phyloP scores from a whole-genome alignment of 2,329 filamentous ascomycete genomes.

The Ascochyta clinopodiicola region DNA sequence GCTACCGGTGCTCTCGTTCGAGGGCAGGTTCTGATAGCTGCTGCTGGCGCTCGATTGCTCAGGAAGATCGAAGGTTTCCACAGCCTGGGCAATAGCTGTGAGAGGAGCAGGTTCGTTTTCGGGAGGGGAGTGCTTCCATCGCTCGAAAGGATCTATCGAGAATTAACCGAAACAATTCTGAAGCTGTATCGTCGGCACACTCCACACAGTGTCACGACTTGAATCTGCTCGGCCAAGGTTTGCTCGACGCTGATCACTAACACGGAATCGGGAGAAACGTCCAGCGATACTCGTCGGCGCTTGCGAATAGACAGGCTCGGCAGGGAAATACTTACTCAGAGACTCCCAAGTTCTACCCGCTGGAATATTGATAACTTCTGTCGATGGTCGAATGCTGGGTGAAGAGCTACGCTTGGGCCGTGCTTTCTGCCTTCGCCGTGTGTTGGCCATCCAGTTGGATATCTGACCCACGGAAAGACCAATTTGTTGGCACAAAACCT shows the following conservation, averaged over 20 bases:
- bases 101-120: conserved; percentile 72
- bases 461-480: conserved; percentile 85
- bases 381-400: conserved; percentile 68
- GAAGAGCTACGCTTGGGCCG: conserved; percentile 72
- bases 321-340: conserved; percentile 40
- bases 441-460: conserved; percentile 91
- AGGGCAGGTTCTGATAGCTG: conserved; percentile 56
- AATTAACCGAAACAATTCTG: conserved; percentile 53
- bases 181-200: conserved; percentile 22
- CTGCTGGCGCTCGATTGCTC: conserved; percentile 45
- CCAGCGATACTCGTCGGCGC: conserved; percentile 10
- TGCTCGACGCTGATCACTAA: conserved; percentile 12
- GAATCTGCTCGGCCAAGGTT: conserved; percentile 1
- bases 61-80: conserved; percentile 51
- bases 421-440: conserved; percentile 80
- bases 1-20: conserved; percentile 55
- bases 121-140: conserved; percentile 73
- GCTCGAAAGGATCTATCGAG: conserved; percentile 65
- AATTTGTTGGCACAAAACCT: conserved; percentile 76
- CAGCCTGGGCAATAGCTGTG: conserved; percentile 68
- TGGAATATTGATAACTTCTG: conserved; percentile 76
- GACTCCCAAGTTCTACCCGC: conserved; percentile 62
- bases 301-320: conserved; percentile 17
- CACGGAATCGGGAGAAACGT: conserved; percentile 33
- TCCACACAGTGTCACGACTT: neutral